Evolutionary conservation across 345 rosid species (phyloP), one percentile per base, ranked within the genome.

Genomic region (Gossypium bickii): DNA sequence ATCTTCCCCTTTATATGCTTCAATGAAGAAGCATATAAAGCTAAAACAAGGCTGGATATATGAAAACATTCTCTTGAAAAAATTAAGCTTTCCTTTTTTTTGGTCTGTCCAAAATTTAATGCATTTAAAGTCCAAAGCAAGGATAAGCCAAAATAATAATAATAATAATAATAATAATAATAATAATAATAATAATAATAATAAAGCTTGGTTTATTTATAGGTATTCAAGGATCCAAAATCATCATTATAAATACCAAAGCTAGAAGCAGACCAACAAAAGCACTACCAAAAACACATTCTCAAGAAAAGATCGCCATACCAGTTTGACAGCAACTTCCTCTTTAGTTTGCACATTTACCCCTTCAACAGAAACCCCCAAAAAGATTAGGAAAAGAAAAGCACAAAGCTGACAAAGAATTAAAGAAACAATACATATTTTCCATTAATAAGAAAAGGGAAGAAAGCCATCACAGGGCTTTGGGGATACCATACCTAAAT

Each of bases 261-360:
- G 2, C 47, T 63, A 74, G n/a, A 59, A 12, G 56, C 59, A 29
- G n/a, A 16, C 70, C 24, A 61, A 51, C 22, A 61, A 67, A 60
- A 56, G 4, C 15, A 73, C 17, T 12, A 29, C 34, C 34, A 29
- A 29, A 3, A 29, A 29, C 34, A 4, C 38, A 29, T 3, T 9
- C 16, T 47, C 59, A 34, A 71, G 45, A 75, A 66, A 44, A 63
- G 29, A 62, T 61, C 22, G 78, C 82, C 60, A 27, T 87, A 90
- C 95, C 88, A 90, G 80, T 81, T 90, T 90, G 69, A 90, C 95
- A 81, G 89, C 93, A 83, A 90, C 92, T 80, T 90, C 93, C 72
- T 90, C 95, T 83, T 92, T 89, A 27, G 91, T 90, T 80, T 90
- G 95, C 52, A 88, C 86, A 86, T 90, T 86, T 18, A 90, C 91